Percentiles rank a stretch among this genome's conserved stretches.
Conservation (phyloP, 2,329 filamentous ascomycete species). For the Emmonsia crescens region DNA sequence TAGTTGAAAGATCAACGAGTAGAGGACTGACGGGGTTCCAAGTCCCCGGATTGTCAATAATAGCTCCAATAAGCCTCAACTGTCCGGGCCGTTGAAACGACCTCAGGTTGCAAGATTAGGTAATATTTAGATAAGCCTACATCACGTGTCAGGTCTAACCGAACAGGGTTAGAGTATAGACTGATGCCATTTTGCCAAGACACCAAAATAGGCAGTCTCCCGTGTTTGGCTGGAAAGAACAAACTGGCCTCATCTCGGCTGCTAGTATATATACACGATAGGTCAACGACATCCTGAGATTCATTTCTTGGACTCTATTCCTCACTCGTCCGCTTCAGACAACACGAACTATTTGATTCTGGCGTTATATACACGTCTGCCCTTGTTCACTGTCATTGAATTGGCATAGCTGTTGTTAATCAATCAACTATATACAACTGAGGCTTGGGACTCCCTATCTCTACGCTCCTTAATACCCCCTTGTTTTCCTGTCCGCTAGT, state of each 20-base stretch:
- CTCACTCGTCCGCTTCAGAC: background rate
- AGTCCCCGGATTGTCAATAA: background rate
- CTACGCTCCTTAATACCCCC: background rate
- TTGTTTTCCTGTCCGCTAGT: background rate
- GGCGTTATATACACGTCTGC: background rate
- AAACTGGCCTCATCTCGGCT: constrained; percentile 4
- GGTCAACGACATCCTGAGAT: background rate
- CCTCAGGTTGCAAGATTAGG: too few species aligned
- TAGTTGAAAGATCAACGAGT: background rate
- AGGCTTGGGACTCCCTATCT: background rate
- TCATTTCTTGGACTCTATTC: background rate
- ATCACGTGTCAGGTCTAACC: background rate
- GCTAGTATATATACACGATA: background rate
- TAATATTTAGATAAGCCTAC: background rate
- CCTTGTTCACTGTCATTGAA: background rate
- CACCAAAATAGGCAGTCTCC: background rate
- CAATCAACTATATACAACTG: background rate
- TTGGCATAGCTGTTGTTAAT: background rate
- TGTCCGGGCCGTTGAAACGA: too few species aligned
- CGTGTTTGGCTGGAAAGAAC: background rate
- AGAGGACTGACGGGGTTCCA: background rate
- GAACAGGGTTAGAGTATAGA: too few species aligned
- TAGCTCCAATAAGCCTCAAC: too few species aligned
- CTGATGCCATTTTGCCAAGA: background rate
- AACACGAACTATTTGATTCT: background rate